Evolutionary conservation across 192 early-diverging fungal species (phyloP).

Genomic region (Jimgerdemannia flammicorona): DNA sequence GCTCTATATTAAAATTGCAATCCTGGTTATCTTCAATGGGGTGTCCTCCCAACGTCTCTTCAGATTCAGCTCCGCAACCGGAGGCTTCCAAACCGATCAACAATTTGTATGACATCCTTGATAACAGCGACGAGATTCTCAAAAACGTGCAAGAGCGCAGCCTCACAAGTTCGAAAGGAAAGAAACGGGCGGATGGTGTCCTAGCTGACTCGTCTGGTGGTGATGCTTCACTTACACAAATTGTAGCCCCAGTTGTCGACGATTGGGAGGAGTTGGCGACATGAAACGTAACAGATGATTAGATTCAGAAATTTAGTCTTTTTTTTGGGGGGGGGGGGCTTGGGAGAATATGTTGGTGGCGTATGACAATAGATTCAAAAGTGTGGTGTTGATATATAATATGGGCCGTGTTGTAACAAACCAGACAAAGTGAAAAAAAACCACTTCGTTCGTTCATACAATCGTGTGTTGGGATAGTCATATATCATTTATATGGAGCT

Average conservation of each 20-base stretch:
- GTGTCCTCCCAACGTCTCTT: not conserved
- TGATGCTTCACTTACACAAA: not conserved
- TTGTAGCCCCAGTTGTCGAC: not conserved
- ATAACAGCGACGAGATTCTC: not conserved
- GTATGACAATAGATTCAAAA: too few relatives aligned
- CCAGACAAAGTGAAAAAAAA: too few relatives aligned
- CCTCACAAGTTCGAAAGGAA: not conserved
- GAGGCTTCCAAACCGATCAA: not conserved
- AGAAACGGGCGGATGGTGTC: not conserved
- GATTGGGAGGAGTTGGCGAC: not conserved
- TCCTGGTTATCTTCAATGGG: not conserved
- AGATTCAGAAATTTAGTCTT: too few relatives aligned
- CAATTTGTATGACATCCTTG: not conserved
- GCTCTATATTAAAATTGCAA: not conserved
- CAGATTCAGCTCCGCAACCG: not conserved
- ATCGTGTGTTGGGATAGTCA: too few relatives aligned
- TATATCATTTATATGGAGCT: too few relatives aligned
- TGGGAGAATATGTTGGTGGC: too few relatives aligned
- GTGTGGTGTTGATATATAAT: too few relatives aligned
- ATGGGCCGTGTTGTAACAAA: too few relatives aligned
- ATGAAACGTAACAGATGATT: not conserved
- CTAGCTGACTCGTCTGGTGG: not conserved
- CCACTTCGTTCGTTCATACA: too few relatives aligned
- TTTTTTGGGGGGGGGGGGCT: too few relatives aligned
- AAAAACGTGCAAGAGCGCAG: not conserved